Conservation (phyloP, 208 protist genomes). For the Herpetomonas samuelpessoai region DNA sequence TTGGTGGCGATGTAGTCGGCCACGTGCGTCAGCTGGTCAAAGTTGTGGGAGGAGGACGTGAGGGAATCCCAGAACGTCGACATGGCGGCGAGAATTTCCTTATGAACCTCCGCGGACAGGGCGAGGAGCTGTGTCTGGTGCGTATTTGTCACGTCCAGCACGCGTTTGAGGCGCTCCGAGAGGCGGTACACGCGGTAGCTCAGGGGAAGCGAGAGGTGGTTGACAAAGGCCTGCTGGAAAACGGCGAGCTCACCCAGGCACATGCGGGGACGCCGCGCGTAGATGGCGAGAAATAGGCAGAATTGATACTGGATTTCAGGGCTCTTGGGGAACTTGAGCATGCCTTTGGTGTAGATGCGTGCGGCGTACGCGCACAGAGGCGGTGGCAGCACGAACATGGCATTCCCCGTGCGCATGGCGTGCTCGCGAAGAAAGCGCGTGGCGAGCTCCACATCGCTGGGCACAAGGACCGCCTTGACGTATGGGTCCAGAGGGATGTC, state of each 20-base stretch:
- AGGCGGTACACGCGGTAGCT: constrained; percentile 11
- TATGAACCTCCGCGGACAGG: constrained; percentile 10
- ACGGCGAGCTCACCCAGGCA: constrained; percentile 9
- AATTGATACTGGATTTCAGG: constrained; percentile 14
- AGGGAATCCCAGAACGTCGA: constrained; percentile 20
- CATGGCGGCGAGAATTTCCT: constrained; percentile 14
- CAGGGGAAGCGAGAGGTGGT: constrained; percentile 10
- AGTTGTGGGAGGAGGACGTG: constrained; percentile 5
- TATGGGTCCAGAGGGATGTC: constrained; percentile 9
- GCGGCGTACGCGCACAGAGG: constrained; percentile 14
- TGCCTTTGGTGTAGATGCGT: constrained; percentile 33
- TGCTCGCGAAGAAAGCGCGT: constrained; percentile 19
- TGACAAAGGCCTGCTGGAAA: neutral
- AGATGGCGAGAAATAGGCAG: constrained; percentile 22
- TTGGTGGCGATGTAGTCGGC: constrained; percentile 18
- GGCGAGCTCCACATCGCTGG: constrained; percentile 24
- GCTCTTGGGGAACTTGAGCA: constrained; percentile 18
- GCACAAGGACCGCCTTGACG: neutral
- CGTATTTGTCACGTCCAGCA: constrained; percentile 12
- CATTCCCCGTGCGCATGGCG: neutral
- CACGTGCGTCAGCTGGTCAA: constrained; percentile 9
- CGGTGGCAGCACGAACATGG: neutral
- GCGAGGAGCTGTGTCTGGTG: constrained; percentile 8
- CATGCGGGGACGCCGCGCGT: constrained; percentile 12
- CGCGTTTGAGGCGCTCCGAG: constrained; percentile 2